Evolutionary conservation across 2,329 filamentous ascomycete species (phyloP).

Genomic region (Neonectria hederae): DNA sequence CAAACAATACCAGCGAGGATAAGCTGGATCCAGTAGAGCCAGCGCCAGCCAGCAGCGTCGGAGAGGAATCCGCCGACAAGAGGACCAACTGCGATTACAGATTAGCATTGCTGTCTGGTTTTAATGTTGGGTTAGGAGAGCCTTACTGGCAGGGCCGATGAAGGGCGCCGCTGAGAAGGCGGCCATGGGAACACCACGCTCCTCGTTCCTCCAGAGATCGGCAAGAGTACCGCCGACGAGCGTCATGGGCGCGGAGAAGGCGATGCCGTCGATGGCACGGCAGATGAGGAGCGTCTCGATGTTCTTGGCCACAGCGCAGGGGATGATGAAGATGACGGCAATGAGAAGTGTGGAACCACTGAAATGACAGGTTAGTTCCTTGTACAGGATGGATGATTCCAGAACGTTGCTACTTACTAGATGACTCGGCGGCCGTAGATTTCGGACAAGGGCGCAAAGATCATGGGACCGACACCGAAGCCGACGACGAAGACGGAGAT

Average conservation of each 20-base stretch:
- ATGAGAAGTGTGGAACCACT: constrained; percentile 70
- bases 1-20: constrained; percentile 77
- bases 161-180: constrained; percentile 86
- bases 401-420: constrained; percentile 58
- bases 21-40: constrained; percentile 88
- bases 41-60: constrained; percentile 78
- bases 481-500: constrained; percentile 84
- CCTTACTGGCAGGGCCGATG: constrained; percentile 75
- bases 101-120: constrained; percentile 14
- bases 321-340: constrained; percentile 82
- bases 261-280: constrained; percentile 81
- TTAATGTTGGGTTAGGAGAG: background rate
- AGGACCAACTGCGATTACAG: constrained; percentile 63
- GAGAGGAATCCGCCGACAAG: constrained; percentile 80
- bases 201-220: constrained; percentile 85
- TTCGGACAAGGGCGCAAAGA: constrained; percentile 81
- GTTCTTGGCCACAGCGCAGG: constrained; percentile 79
- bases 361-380: background rate
- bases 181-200: constrained; percentile 87
- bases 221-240: constrained; percentile 84
- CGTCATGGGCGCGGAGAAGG: constrained; percentile 87
- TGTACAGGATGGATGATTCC: constrained; percentile 7
- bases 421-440: constrained; percentile 76
- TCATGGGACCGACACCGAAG: constrained; percentile 83
- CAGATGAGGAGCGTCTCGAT: constrained; percentile 80